Percentiles rank a stretch among this genome's conserved stretches.
These are phyloP conservation scores for Cinnamomum micranthum DNA, from an alignment of 164 flowering plant genomes.

Conservation along the genomic window DNA sequence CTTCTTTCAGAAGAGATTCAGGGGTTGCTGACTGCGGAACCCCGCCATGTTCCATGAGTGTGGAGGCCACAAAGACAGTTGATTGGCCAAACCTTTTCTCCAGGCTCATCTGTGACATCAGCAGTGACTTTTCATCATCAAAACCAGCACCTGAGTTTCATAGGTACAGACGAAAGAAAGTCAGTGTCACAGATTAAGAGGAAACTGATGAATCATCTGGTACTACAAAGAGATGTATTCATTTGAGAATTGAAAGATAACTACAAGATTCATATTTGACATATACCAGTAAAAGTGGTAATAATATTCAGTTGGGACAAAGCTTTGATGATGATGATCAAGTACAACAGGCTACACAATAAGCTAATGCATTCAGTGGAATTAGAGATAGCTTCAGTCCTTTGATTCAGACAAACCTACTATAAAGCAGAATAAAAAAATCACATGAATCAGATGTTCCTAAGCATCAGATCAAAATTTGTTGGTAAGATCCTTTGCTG, in stretches of 20 bases:
- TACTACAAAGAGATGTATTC: background rate
- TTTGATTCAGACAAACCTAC: too few species aligned
- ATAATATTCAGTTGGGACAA: too few species aligned
- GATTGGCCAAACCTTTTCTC: constrained; percentile 55
- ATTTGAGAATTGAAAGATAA: background rate
- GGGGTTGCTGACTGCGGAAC: constrained; percentile 29
- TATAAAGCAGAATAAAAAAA: too few species aligned
- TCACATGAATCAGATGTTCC: too few species aligned
- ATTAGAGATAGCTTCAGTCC: too few species aligned
- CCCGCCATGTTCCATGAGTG: constrained; percentile 45
- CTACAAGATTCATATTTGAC: background rate
- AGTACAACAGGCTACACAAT: too few species aligned
- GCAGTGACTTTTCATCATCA: constrained; percentile 27
- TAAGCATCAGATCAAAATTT: too few species aligned
- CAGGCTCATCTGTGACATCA: constrained; percentile 34
- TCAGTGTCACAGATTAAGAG: constrained; percentile 3
- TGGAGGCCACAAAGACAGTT: constrained; percentile 44
- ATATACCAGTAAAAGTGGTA: background rate
- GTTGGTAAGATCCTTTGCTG: too few species aligned
- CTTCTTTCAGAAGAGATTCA: constrained; percentile 37
- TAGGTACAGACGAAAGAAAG: background rate
- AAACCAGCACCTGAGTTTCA: constrained; percentile 25
- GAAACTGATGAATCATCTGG: background rate
- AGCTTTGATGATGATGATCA: too few species aligned
- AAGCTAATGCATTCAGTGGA: too few species aligned